phyloP scores from a whole-genome alignment of 495 filamentous ascomycete species.

The Lophium mytilinum region DNA sequence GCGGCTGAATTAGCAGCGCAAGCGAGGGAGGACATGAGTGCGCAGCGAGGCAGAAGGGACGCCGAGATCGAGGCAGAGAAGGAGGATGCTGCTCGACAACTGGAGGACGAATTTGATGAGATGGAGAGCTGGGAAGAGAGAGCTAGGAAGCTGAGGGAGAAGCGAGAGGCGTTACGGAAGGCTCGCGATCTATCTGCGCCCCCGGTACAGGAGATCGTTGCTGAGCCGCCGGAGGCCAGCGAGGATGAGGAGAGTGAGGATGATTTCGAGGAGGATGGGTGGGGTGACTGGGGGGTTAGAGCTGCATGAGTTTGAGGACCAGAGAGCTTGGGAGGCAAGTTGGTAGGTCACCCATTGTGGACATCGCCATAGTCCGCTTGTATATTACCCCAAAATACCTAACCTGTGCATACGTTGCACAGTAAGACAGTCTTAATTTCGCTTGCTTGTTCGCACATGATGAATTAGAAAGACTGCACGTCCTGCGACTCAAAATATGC shows the following conservation, averaged over 20 bases:
- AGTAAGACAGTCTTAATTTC: no score
- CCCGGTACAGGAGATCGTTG: constrained; percentile 35
- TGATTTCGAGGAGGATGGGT: constrained; percentile 53
- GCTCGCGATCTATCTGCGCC: constrained; percentile 40
- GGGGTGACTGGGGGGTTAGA: constrained; percentile 60
- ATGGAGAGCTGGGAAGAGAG: constrained; percentile 87
- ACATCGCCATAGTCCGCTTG: no score
- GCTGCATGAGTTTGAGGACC: not conserved
- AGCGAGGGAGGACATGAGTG: constrained; percentile 48
- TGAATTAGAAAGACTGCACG: no score
- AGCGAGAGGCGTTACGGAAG: constrained; percentile 51
- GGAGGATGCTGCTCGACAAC: constrained; percentile 70
- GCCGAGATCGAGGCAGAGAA: constrained; percentile 69
- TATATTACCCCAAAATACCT: no score
- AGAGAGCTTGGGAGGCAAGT: not conserved
- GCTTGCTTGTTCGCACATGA: no score
- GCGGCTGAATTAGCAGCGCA: constrained; percentile 66
- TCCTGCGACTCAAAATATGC: no score
- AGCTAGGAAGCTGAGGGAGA: constrained; percentile 67
- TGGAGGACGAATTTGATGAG: constrained; percentile 87
- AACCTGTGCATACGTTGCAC: no score
- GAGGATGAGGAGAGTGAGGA: constrained; percentile 46
- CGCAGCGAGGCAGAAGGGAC: constrained; percentile 46
- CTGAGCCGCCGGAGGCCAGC: constrained; percentile 20
- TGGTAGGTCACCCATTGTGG: not conserved